Evolutionary conservation across 75 land plant genomes (phyloP).

Genomic region (Azolla pinnata): DNA sequence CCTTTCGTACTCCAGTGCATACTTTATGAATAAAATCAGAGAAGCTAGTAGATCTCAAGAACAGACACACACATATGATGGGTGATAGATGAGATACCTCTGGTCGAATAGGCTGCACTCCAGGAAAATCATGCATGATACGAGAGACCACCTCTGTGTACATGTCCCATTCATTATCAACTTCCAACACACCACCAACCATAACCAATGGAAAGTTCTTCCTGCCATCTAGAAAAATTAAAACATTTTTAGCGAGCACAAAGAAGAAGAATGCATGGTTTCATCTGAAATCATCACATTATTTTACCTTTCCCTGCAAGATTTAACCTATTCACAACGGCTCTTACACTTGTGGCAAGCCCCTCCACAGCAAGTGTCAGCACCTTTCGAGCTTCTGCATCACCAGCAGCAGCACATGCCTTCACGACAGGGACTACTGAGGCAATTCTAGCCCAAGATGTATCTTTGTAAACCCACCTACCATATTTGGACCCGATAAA

Average conservation of each 20-base stretch:
- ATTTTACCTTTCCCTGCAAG: conserved; percentile 62
- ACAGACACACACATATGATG: too few relatives aligned
- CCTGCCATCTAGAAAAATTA: conserved; percentile 79
- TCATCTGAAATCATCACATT: too few relatives aligned
- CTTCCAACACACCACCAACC: conserved; percentile 91
- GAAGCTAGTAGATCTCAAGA: too few relatives aligned
- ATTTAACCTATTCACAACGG: conserved; percentile 62
- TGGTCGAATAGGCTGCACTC: conserved; percentile 48
- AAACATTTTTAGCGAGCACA: too few relatives aligned
- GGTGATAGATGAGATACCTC: conserved; percentile 29
- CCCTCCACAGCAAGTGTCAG: conserved; percentile 60
- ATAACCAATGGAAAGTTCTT: conserved; percentile 72
- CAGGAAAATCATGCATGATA: conserved; percentile 44
- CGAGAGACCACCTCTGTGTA: conserved; percentile 50
- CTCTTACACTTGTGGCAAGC: conserved; percentile 75
- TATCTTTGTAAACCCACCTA: conserved; percentile 94
- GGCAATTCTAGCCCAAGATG: conserved; percentile 94
- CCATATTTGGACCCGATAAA: neutral
- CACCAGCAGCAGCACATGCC: conserved; percentile 79
- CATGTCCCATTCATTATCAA: conserved; percentile 64
- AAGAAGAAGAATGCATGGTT: too few relatives aligned
- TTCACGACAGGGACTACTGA: conserved; percentile 80
- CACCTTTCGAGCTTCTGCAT: conserved; percentile 59
- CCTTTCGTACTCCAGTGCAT: too few relatives aligned
- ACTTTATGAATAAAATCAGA: too few relatives aligned